Base-by-base conservation (phyloP, 352 stramenopile species). In the Pythium coloratum region DNA sequence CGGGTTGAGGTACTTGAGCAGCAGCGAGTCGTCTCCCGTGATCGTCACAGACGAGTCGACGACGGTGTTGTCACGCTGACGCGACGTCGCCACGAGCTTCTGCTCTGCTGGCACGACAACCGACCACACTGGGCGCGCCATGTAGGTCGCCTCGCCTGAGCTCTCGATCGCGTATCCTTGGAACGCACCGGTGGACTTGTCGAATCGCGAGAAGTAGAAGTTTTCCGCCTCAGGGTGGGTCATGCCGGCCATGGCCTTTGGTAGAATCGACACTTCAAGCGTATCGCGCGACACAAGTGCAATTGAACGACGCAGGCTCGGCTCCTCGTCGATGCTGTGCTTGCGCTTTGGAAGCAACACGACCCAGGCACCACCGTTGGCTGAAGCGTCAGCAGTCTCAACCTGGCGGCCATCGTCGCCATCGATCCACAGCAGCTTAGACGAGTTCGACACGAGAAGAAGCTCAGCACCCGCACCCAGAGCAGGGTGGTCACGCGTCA, bases 1-100 rank as follows among this genome's bases (percentile, higher is more conserved):
- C 38, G 97, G 96, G 77, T 99, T 99, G 44, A 99, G 70, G 76
- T 99, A 99, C 78, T 99, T 99, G 56, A 99, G 78, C 33, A 99
- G 73, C 28, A 99, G 74, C 42, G 96, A 98, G 73, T 99, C 95
- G 73, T 99, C 97, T 55, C 97, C 97, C 3, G 84, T 91, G 46
- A 95, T 88, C 3, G 84, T 94, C 53, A 95, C 85, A 0, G 84
- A 77, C 28, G 84, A 93, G 64, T 94, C 85, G 9, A 94, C 75
- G 6, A 91, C 82, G 1, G 73, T 76, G 56, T 80, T 72, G 18
- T 92, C 82, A 36, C 85, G 79, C 64, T 88, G 79, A 24, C 76
- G 79, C 34, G 81, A 88, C 32, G 72, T 82, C 26, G 84, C 81
- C 49, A 81, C 81, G 30, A 94, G 57, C 9, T 69, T 44, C 42